Evolutionary conservation across 2,329 filamentous ascomycete genomes (phyloP).

Genomic region (Knoxdaviesia proteae): DNA sequence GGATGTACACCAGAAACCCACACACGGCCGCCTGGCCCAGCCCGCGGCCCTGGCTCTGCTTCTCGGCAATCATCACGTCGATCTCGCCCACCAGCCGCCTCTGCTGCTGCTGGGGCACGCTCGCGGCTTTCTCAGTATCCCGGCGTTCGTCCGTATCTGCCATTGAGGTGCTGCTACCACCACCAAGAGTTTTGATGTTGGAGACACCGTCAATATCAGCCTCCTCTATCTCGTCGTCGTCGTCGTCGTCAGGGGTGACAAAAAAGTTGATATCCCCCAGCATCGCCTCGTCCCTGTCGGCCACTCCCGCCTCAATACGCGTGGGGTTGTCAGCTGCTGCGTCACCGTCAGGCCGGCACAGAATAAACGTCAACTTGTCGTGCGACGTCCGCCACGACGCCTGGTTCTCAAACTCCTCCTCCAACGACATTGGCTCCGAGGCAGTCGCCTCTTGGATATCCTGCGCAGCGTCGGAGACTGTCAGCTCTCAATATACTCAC

Average conservation of each 20-base stretch:
- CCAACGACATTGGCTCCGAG: slow-evolving; percentile 60
- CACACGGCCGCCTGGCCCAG: slow-evolving; percentile 44
- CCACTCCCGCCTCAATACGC: slow-evolving; percentile 13
- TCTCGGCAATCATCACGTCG: slow-evolving; percentile 66
- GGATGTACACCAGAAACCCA: slow-evolving; percentile 50
- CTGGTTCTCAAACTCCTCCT: slow-evolving; percentile 82
- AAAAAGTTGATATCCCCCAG: slow-evolving; percentile 69
- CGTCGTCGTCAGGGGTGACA: slow-evolving; percentile 34
- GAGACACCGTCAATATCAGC: slow-evolving; percentile 1
- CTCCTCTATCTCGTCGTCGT: slow-evolving; percentile 8
- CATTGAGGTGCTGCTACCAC: too few species aligned
- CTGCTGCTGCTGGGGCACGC: slow-evolving; percentile 1
- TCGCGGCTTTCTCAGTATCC: slow-evolving; percentile 6
- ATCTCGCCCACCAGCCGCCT: slow-evolving; percentile 42
- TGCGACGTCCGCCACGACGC: slow-evolving; percentile 58
- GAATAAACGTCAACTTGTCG: slow-evolving; percentile 87
- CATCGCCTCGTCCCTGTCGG: slow-evolving; percentile 38
- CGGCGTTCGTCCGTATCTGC: background rate
- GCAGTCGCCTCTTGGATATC: slow-evolving; percentile 68
- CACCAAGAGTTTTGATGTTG: background rate
- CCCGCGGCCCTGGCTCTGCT: slow-evolving; percentile 35
- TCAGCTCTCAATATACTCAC: background rate
- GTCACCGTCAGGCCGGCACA: slow-evolving; percentile 32
- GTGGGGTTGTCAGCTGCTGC: background rate
- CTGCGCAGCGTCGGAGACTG: slow-evolving; percentile 16